Evolutionary conservation across 148 eudicot species (phyloP).

Genomic region (Vaccinium darrowii): DNA sequence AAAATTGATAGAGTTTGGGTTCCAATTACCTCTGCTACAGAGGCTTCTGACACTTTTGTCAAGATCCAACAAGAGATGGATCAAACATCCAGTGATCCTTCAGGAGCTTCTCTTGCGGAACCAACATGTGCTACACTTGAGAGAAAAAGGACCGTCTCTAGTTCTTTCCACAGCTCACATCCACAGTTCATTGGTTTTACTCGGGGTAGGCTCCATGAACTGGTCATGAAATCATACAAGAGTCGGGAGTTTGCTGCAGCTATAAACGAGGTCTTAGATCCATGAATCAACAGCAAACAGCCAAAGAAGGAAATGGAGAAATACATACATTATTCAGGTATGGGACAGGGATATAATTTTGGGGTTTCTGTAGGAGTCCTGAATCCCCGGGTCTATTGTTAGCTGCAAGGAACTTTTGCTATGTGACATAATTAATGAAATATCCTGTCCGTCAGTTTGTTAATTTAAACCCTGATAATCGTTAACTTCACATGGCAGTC

Average conservation of each 20-base stretch:
- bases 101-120: constrained; percentile 32
- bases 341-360: constrained; percentile 17
- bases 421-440: not conserved
- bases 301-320: constrained; percentile 90
- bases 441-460: not conserved
- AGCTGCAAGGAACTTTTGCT: not conserved
- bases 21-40: constrained; percentile 51
- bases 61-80: constrained; percentile 29
- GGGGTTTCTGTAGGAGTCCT: not conserved
- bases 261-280: constrained; percentile 89
- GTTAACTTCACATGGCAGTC: not conserved
- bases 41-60: constrained; percentile 29
- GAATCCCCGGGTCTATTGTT: not conserved
- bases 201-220: constrained; percentile 92
- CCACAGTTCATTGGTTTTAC: constrained; percentile 95
- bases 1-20: constrained; percentile 90
- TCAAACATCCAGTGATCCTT: constrained; percentile 34
- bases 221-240: constrained; percentile 89
- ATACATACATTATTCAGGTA: constrained; percentile 49
- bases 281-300: constrained; percentile 84
- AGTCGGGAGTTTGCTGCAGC: constrained; percentile 97
- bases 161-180: constrained; percentile 65
- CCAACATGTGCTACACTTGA: constrained; percentile 18
- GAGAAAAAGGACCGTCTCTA: constrained; percentile 27
- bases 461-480: not conserved